Base-by-base conservation (phyloP, 306 rosid species). In the Astragalus glycyphyllos region DNA sequence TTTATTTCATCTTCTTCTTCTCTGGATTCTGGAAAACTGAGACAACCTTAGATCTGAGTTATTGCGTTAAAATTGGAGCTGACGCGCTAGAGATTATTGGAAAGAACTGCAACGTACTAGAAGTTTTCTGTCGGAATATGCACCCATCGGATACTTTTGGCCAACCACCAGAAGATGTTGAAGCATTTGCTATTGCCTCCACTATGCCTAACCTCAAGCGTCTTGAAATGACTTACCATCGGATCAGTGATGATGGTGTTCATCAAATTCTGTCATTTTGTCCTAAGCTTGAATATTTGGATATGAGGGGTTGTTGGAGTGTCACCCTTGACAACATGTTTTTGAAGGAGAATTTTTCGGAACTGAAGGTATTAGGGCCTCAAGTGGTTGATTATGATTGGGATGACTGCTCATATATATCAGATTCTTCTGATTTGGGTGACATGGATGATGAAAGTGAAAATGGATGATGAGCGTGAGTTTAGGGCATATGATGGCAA, bases 301-400 rank as follows among this genome's bases (percentile, higher is more conserved):
- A 94, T 53, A 81, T 86, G 80, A 83, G 97, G 81, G 99, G 99
- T 4, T 91, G 97, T 77, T 91, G 97, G 99, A 90, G 86, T 71
- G 97, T 94, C 12, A 64, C 69, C 58, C 81, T 90, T 3, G 97
- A 90, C 16, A 85, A 65, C 74, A 67, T 83, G 74, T 73, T 66
- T 53, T 11, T 84, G 2, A 82, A 82, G 50, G 89, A 94, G 73
- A 83, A 77, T 49, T 84, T 80, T 53, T 95, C 91, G 0, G 79
- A 83, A 3, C 74, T 94, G 61, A 83, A 75, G 81, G 81, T 94
- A 4, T 50, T 94, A 79, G 96, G 98, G 66, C 98, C 98, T n/a
- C 60, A 69, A 35, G 88, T 90, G 6, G 38, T 73, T 4, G 97
- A 50, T 58, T 87, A 82, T 5, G 90, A 82, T 79, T 70, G 81